phyloP scores from a whole-genome alignment of 2,329 filamentous ascomycete species.

The Lecanoromycetidae sp. region DNA sequence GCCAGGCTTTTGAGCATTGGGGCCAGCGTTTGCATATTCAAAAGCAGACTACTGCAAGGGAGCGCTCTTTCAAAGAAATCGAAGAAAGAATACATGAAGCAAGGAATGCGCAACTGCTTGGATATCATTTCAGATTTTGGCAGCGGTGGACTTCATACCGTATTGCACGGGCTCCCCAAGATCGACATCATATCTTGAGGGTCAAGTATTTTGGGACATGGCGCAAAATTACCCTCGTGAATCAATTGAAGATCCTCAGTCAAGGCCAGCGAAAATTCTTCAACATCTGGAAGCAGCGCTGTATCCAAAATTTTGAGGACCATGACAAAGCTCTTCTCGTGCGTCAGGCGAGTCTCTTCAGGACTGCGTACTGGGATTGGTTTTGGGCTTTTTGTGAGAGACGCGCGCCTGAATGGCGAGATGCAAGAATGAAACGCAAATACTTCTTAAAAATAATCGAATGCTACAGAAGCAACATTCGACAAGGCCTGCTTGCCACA shows the following conservation, averaged over 20 bases:
- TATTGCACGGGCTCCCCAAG: slow-evolving; percentile 52
- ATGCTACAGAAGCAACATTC: slow-evolving; percentile 28
- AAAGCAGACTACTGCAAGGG: slow-evolving; percentile 34
- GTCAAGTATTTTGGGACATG: slow-evolving; percentile 58
- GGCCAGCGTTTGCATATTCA: slow-evolving; percentile 30
- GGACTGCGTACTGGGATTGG: slow-evolving; percentile 31
- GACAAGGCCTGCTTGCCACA: slow-evolving; percentile 20
- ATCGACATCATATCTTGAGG: slow-evolving; percentile 57
- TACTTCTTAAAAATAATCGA: slow-evolving; percentile 32
- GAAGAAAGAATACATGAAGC: slow-evolving; percentile 51
- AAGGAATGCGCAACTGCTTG: slow-evolving; percentile 52
- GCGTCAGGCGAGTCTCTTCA: slow-evolving; percentile 24
- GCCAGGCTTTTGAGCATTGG: slow-evolving; percentile 42
- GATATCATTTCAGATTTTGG: slow-evolving; percentile 59
- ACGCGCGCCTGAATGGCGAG: slow-evolving; percentile 33
- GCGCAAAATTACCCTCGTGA: slow-evolving; percentile 52
- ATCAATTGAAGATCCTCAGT: slow-evolving; percentile 41
- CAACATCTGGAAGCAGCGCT: slow-evolving; percentile 38
- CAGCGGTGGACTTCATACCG: slow-evolving; percentile 52
- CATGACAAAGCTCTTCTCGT: slow-evolving; percentile 25
- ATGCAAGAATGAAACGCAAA: slow-evolving; percentile 30
- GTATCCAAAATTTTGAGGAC: slow-evolving; percentile 27
- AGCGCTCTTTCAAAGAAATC: slow-evolving; percentile 43
- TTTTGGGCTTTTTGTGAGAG: slow-evolving; percentile 34
- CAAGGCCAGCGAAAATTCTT: slow-evolving; percentile 45